Percentiles rank a stretch among this genome's conserved stretches.
Evolutionary conservation across 1,139 yeast genomes (phyloP).

Genomic region (Suhomyces wounanorum): DNA sequence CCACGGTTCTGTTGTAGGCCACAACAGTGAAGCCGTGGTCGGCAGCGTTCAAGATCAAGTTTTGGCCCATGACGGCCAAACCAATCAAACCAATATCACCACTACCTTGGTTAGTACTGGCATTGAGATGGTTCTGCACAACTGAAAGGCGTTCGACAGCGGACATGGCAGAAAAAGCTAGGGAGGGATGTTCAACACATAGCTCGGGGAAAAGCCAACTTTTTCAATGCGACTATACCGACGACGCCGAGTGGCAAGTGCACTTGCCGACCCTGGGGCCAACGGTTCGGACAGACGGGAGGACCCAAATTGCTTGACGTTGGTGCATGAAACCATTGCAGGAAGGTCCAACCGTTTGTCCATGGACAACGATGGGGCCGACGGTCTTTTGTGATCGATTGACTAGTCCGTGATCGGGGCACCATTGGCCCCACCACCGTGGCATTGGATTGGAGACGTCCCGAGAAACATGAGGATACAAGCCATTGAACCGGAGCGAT

Average conservation of each 20-base stretch:
- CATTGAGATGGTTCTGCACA: conserved; percentile 16
- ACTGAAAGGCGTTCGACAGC: conserved; percentile 12
- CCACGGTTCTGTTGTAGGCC: conserved; percentile 96
- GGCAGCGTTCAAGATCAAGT: conserved; percentile 95
- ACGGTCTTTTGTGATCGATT: no score
- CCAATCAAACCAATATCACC: conserved; percentile 99
- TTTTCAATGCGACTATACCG: background rate
- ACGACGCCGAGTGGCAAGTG: conserved; percentile 1
- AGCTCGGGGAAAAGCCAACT: background rate
- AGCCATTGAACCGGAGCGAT: background rate
- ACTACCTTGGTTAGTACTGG: conserved; percentile 43
- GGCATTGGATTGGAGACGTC: background rate
- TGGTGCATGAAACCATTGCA: background rate
- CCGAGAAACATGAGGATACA: background rate
- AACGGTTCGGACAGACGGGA: background rate
- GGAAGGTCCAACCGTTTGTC: background rate
- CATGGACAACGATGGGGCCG: background rate
- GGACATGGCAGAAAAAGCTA: background rate
- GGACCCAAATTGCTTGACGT: background rate
- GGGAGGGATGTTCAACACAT: background rate
- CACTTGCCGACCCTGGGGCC: background rate
- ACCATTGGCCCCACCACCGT: background rate
- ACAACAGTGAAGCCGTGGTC: conserved; percentile 98
- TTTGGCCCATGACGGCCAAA: conserved; percentile 99
- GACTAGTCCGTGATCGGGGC: background rate